Conservation (phyloP, 805 yeast species). For the Wickerhamomyces rabaulensis region DNA sequence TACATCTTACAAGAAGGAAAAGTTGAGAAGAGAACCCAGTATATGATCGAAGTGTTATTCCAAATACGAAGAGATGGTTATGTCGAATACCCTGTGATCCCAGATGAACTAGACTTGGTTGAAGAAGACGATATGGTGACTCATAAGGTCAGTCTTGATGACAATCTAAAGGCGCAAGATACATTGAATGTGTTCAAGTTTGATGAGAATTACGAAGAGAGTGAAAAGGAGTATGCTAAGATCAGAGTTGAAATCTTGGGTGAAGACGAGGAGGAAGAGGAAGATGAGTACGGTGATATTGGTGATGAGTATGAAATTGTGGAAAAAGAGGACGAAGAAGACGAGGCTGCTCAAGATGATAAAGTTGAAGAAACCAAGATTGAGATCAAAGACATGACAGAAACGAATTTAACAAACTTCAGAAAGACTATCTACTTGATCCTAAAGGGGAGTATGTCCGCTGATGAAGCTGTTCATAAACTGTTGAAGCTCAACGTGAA, state of each 20-base stretch:
- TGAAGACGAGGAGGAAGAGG: constrained; percentile 36
- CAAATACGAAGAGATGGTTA: constrained; percentile 42
- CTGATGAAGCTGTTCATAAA: constrained; percentile 92
- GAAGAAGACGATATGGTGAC: constrained; percentile 57
- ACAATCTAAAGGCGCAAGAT: constrained; percentile 40
- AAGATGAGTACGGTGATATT: constrained; percentile 32
- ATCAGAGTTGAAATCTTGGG: constrained; percentile 23
- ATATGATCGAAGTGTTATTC: constrained; percentile 46
- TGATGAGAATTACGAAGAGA: constrained; percentile 45
- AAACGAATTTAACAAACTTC: constrained; percentile 52
- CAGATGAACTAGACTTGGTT: constrained; percentile 50
- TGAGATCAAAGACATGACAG: constrained; percentile 59
- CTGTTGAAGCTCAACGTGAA: constrained; percentile 47
- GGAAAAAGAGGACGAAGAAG: constrained; percentile 37
- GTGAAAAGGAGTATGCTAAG: constrained; percentile 43
- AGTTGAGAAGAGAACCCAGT: constrained; percentile 37
- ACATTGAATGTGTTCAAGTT: constrained; percentile 43
- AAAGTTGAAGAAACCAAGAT: constrained; percentile 8
- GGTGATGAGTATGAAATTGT: constrained; percentile 29
- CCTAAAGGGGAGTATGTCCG: constrained; percentile 83
- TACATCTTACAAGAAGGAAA: constrained; percentile 51
- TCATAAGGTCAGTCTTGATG: constrained; percentile 53
- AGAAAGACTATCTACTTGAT: constrained; percentile 78
- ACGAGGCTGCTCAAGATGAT: constrained; percentile 20
- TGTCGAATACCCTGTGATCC: constrained; percentile 33